Percentiles rank a stretch among this genome's conserved stretches.
phyloP scores from a whole-genome alignment of 75 land plant genomes.

The Sequoia sempervirens region DNA sequence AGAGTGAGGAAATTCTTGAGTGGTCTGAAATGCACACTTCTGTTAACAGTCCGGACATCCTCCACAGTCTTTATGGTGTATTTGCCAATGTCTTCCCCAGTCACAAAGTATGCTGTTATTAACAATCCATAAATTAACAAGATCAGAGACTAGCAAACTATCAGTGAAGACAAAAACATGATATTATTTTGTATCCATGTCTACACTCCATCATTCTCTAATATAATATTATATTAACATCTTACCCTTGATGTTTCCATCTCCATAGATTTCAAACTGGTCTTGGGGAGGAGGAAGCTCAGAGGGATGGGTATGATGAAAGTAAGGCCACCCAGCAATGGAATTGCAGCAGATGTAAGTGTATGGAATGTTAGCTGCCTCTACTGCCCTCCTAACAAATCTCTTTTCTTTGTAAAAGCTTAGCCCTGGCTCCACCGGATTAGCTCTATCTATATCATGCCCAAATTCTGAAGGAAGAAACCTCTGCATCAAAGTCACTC shows the following conservation, averaged over 20 bases:
- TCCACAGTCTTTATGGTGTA: conserved; percentile 33
- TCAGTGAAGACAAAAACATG: not conserved
- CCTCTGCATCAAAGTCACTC: conserved; percentile 6
- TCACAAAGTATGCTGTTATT: conserved; percentile 20
- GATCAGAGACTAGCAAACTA: not conserved
- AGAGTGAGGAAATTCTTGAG: too few relatives aligned
- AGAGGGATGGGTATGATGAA: conserved; percentile 16
- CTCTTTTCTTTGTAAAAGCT: conserved; percentile 12
- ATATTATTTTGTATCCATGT: too few relatives aligned
- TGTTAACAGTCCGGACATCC: conserved; percentile 42
- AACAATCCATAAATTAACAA: too few relatives aligned
- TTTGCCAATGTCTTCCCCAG: conserved; percentile 43
- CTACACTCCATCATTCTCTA: not conserved
- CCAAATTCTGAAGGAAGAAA: conserved; percentile 29
- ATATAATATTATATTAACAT: too few relatives aligned
- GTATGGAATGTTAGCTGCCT: conserved; percentile 24
- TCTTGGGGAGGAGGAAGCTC: conserved; percentile 13
- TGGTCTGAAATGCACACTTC: conserved; percentile 19
- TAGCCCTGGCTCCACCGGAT: conserved; percentile 10
- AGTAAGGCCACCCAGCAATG: conserved; percentile 23
- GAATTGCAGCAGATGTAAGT: conserved; percentile 16
- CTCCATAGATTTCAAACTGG: conserved; percentile 25
- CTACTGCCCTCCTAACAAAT: conserved; percentile 18
- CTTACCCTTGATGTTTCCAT: conserved; percentile 28
- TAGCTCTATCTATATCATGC: conserved; percentile 13